Evolutionary conservation across 2,329 filamentous ascomycete genomes (phyloP).

Genomic region (Metarhizium album): DNA sequence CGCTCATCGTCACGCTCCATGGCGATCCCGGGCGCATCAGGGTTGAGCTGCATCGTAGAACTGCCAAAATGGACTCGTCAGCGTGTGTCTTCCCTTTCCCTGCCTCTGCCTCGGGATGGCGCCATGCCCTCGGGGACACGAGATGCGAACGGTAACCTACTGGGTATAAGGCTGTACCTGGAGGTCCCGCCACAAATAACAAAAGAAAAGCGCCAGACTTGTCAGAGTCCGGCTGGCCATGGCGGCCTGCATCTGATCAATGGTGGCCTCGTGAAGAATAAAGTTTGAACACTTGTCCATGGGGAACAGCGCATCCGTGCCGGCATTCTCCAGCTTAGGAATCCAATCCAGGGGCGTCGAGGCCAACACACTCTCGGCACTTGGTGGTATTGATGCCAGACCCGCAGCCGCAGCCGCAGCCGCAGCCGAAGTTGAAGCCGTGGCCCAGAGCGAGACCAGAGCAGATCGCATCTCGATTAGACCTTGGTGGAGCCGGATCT

Average conservation of each 20-base stretch:
- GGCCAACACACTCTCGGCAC: slow-evolving; percentile 9
- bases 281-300: slow-evolving; percentile 52
- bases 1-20: slow-evolving; percentile 50
- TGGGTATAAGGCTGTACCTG: slow-evolving; percentile 57
- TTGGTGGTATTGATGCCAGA: not conserved
- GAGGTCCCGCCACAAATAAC: slow-evolving; percentile 49
- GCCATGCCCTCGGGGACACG: too few relatives aligned
- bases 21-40: slow-evolving; percentile 55
- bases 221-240: slow-evolving; percentile 45
- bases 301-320: slow-evolving; percentile 38
- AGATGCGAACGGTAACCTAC: slow-evolving; percentile 28
- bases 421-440: not conserved
- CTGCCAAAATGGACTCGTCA: slow-evolving; percentile 20
- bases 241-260: slow-evolving; percentile 53
- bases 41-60: slow-evolving; percentile 55
- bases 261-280: slow-evolving; percentile 56
- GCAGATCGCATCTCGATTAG: slow-evolving; percentile 1
- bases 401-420: not conserved
- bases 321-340: slow-evolving; percentile 25
- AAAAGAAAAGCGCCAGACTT: slow-evolving; percentile 46
- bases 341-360: slow-evolving; percentile 19
- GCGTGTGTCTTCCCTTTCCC: too few relatives aligned
- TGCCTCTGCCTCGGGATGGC: too few relatives aligned
- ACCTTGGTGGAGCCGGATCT: not conserved
- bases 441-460: slow-evolving; percentile 3